Evolutionary conservation across 805 yeast species (phyloP).

Genomic region (Zygotorulaspora florentina): DNA sequence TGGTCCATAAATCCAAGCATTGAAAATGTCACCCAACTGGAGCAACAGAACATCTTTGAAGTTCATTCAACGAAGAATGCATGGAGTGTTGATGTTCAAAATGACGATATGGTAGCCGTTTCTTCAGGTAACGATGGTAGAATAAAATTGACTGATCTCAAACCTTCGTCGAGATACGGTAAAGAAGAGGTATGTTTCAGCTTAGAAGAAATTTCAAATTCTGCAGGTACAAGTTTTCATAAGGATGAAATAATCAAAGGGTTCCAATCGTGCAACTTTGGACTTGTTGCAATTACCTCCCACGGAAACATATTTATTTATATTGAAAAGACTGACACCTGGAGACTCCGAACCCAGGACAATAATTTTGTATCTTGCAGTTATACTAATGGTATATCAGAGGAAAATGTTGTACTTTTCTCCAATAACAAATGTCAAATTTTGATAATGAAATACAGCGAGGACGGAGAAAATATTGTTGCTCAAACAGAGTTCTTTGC

Average conservation of each 20-base stretch:
- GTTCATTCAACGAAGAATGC: constrained; percentile 81
- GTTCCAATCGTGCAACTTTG: constrained; percentile 45
- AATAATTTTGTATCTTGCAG: constrained; percentile 39
- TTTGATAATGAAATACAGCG: constrained; percentile 41
- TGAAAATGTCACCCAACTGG: constrained; percentile 13
- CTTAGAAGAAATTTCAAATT: constrained; percentile 34
- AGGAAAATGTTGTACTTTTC: constrained; percentile 35
- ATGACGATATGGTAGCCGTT: constrained; percentile 47
- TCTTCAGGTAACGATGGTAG: constrained; percentile 96
- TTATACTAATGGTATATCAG: constrained; percentile 40
- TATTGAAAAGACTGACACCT: constrained; percentile 14
- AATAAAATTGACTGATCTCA: constrained; percentile 57
- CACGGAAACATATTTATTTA: constrained; percentile 47
- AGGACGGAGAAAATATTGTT: constrained; percentile 31
- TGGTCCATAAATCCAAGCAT: constrained; percentile 51
- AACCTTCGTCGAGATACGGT: constrained; percentile 29
- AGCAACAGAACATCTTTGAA: constrained; percentile 44
- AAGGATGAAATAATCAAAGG: constrained; percentile 60
- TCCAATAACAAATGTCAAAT: constrained; percentile 42
- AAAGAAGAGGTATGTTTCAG: constrained; percentile 30
- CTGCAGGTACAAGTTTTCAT: constrained; percentile 28
- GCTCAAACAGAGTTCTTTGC: constrained; percentile 20
- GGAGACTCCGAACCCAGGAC: constrained; percentile 29
- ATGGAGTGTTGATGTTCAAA: constrained; percentile 71
- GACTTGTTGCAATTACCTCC: constrained; percentile 54